Base-by-base conservation (phyloP, 2,329 filamentous ascomycete species). In the Septoria linicola region DNA sequence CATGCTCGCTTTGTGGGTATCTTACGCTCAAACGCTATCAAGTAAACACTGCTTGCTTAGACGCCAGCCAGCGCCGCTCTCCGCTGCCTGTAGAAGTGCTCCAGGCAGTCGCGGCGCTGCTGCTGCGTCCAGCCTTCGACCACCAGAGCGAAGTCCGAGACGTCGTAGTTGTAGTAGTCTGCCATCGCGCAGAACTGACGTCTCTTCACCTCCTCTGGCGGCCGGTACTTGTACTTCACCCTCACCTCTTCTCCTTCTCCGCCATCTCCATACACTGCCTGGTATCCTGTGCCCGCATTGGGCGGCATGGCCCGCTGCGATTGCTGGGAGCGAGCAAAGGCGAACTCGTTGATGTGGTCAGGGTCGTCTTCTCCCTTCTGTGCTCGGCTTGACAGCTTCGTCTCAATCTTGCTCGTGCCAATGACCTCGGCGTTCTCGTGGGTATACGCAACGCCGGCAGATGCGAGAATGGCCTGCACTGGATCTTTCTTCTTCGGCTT, bases 391-490 rank as follows among this genome's bases (percentile, higher is more conserved):
- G 87, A 91, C 4, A 99, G 80, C 51, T 85, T 82, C 57, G 88
- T 86, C 71, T 99, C 93, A n/a, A 96, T 80, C 60, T 87, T 89
- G n/a, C 87, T 93, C 1, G 89, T 86, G 8, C 93, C 93, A 50
- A 99, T 82, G 11, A 99, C 91, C 70, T 99, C 91, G 1, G 88
- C 89, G 67, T 99, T 99, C 62, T 97, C 88, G 66, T 99, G 93
- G 0, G 90, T 95, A 68, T 99, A 99, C 64, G 93, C 85, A 0
- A 99, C 91, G 1, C 93, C 93, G 0, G 88, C 90, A 6, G 85
- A 83, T 2, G 88, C 83, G 1, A 99, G 80, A 55, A 99, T 97
- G 2, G 90, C 93, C 61, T 92, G 87, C 25, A 97, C 80, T 0
- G 89, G 85, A 63, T 97, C 89, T 40, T 79, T 74, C 50, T 72